Evolutionary conservation across 2,329 filamentous ascomycete species (phyloP).

Genomic region (Curvularia verruculosa): DNA sequence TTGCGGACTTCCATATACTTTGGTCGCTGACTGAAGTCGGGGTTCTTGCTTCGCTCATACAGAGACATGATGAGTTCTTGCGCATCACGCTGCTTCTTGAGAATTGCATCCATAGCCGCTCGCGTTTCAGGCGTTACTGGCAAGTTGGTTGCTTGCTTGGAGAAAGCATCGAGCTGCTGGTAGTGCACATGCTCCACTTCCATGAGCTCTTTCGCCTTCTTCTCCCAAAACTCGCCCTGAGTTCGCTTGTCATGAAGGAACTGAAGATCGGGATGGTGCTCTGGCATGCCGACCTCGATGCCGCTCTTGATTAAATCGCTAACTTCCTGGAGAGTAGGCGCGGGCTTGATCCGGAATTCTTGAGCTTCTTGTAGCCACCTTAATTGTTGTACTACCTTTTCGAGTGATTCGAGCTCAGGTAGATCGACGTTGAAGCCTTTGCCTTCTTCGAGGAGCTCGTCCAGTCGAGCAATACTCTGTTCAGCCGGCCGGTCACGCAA

Average conservation of each 20-base stretch:
- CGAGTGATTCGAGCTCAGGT: slow-evolving; percentile 82
- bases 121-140: slow-evolving; percentile 85
- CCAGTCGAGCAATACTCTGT: slow-evolving; percentile 72
- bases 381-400: slow-evolving; percentile 80
- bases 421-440: slow-evolving; percentile 90
- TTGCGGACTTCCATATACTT: slow-evolving; percentile 90
- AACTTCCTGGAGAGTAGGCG: slow-evolving; percentile 77
- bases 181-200: slow-evolving; percentile 91
- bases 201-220: slow-evolving; percentile 90
- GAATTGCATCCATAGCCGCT: slow-evolving; percentile 82
- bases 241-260: slow-evolving; percentile 77
- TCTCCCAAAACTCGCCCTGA: slow-evolving; percentile 86
- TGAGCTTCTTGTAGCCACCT: slow-evolving; percentile 86
- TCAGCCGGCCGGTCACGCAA: slow-evolving; percentile 63
- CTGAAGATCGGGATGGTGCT: slow-evolving; percentile 78
- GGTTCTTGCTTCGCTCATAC: slow-evolving; percentile 75
- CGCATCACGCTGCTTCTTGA: slow-evolving; percentile 94
- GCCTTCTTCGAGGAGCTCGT: slow-evolving; percentile 89
- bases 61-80: slow-evolving; percentile 86
- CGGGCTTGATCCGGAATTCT: slow-evolving; percentile 64
- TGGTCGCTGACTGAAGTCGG: slow-evolving; percentile 78
- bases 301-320: slow-evolving; percentile 78
- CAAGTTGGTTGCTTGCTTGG: slow-evolving; percentile 77
- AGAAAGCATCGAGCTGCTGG: slow-evolving; percentile 89
- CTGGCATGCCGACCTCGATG: slow-evolving; percentile 75